Evolutionary conservation across 169 alveolate species (phyloP).

Genomic region (Babesia sp.): DNA sequence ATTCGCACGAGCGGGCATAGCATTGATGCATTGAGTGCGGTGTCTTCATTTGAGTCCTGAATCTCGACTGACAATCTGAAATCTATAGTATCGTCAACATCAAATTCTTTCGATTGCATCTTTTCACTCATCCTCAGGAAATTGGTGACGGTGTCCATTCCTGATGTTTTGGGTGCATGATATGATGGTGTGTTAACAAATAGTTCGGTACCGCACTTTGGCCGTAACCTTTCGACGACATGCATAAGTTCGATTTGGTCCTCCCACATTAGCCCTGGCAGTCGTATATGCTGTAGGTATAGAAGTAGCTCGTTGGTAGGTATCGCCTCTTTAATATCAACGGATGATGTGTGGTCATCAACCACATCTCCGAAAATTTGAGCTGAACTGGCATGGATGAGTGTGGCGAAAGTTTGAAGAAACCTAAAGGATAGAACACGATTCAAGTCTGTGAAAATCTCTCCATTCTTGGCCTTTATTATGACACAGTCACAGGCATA

Average conservation of each 20-base stretch:
- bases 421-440: constrained; percentile 5
- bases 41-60: neutral
- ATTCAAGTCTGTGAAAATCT: constrained; percentile 38
- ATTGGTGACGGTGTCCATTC: constrained; percentile 12
- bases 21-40: neutral
- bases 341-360: neutral
- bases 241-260: constrained; percentile 53
- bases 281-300: constrained; percentile 47
- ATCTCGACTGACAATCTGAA: neutral
- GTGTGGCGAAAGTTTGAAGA: constrained; percentile 15
- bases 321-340: neutral
- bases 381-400: neutral
- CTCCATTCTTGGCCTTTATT: constrained; percentile 16
- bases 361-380: constrained; percentile 1
- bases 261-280: constrained; percentile 55
- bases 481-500: constrained; percentile 49
- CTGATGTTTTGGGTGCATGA: neutral
- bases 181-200: neutral
- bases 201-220: constrained; percentile 5
- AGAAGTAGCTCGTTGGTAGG: constrained; percentile 35
- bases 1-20: constrained; percentile 18
- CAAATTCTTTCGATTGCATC: neutral
- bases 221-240: constrained; percentile 3
- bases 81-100: constrained; percentile 13
- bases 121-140: constrained; percentile 6